A percentile compares a stretch with the other conserved stretches of the same genome.
Evolutionary conservation across 2,329 filamentous ascomycete genomes (phyloP).

Genomic region (Trichoderma harzianum): DNA sequence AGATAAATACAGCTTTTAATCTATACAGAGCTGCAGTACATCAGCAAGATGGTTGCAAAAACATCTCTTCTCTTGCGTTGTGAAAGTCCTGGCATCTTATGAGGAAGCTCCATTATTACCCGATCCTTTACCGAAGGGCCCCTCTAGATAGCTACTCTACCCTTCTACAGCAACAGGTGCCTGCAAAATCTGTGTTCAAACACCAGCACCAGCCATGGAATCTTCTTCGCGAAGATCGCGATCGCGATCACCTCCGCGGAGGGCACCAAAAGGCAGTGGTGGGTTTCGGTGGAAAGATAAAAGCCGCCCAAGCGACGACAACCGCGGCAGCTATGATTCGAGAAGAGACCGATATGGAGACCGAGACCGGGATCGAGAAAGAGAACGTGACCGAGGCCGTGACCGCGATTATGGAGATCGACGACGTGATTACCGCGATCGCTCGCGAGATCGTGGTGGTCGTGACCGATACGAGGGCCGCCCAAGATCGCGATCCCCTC

Average conservation of each 20-base stretch:
- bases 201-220: conserved; percentile 22
- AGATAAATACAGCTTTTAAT: too few species aligned
- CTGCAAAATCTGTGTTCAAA: neutral
- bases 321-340: conserved; percentile 35
- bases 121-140: neutral
- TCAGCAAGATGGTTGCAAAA: neutral
- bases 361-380: conserved; percentile 22
- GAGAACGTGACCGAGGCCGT: neutral
- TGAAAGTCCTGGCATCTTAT: too few species aligned
- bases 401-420: conserved; percentile 28
- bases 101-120: neutral
- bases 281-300: conserved; percentile 61
- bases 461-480: conserved; percentile 29
- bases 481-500: conserved; percentile 20
- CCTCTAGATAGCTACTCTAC: neutral
- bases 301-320: conserved; percentile 46
- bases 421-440: conserved; percentile 45
- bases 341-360: conserved; percentile 32
- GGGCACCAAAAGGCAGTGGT: conserved; percentile 28
- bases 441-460: conserved; percentile 36
- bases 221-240: conserved; percentile 24
- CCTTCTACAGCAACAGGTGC: neutral
- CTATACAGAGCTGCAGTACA: neutral
- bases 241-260: conserved; percentile 28
- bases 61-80: too few species aligned